Base-by-base conservation (phyloP, 768 basidiomycete species). In the Hygrocybe coccinea region DNA sequence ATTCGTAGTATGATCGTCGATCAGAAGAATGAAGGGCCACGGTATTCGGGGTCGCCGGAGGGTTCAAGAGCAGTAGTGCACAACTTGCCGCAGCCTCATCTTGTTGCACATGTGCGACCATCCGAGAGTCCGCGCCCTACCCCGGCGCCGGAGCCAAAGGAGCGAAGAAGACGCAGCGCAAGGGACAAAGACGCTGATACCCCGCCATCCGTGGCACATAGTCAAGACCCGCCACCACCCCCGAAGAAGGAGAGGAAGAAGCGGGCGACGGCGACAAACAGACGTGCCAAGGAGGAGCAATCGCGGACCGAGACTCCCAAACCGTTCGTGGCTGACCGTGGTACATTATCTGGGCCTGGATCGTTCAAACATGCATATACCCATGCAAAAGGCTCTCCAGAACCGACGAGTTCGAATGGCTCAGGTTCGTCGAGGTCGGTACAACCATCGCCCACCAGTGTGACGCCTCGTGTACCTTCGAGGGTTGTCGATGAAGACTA, bases 401-500 rank as follows among this genome's bases (percentile, higher is more conserved):
- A 86, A 60, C 78, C 82, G 17, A 69, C 76, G 55, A 87, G 86
- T 65, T 88, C 87, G 7, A 81, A 79, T 56, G 80, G 82, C 12
- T 84, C 84, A 22, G 79, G 80, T 1, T 82, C 83, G 1, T 80
- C 81, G 37, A 75, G 86, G 25, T 88, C 86, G 1, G 74, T 84
- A 38, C 87, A 87, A 60, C 87, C 86, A 2, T 88, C 85, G 29
- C 87, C 88, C 1, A 88, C 81, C 1, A 81, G 78, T 55, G 79
- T 76, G 17, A 77, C 79, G 6, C 79, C 83, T 51, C 71, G 81
- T 36, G 79, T 83, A 15, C 84, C 86, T 6, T 75, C 83, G 10
- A 79, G 94, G 6, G 72, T 81, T 1, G 79, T 95, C 15, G 92
- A 97, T 64, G 94, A 98, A 61, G 89, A 97, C 62, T 97, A 97